Base-by-base conservation (phyloP, 2,329 filamentous ascomycete genomes). In the Tolypocladium capitatum region DNA sequence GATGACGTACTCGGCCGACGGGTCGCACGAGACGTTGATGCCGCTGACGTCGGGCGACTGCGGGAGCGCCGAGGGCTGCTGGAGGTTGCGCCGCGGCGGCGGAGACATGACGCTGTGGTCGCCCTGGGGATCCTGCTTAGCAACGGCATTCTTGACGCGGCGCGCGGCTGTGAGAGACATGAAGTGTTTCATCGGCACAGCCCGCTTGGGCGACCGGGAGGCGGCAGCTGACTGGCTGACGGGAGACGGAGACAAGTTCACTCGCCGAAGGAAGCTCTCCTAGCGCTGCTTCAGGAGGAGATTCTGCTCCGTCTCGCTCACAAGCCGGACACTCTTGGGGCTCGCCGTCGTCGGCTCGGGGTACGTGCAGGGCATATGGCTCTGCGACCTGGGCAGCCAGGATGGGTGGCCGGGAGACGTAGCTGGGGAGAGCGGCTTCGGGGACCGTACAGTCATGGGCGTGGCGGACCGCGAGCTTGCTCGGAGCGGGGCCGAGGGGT, bases 1-100 rank as follows among this genome's bases (percentile, higher is more conserved):
- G 47, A 98, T 81, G 5, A 85, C 84, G 57, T 96, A 96, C 56
- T 95, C 87, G 47, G 83, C 79, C 20, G 76, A 76, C 43, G 80
- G 71, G 38, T 68, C 64, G 53, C 63, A 68, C 0, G 79, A 73
- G 0, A 94, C 73, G 5, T 75, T 69, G 40, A 94, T 71, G 46
- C 81, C 73, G 63, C 81, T 80, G 46, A 95, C 79, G 53, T 89
- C 81, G 9, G 91, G 91, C 6, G 74, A 69, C 49, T 84, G 80
- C 1, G 90, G 86, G 5, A 92, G 70, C 2, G 74, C 71, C n/a
- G 81, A 84, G 1, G 84, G 78, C 52, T 83, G 77, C 41, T 83
- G 81, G 5, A 86, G 73, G 45, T 81, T 74, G 54, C 81, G 74
- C 60, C 74, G 80, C 47, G 74, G 74, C 46, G 75, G 77, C 31